Base-by-base conservation (phyloP, 108 stramenopile species). In the Nitzschia palea region DNA sequence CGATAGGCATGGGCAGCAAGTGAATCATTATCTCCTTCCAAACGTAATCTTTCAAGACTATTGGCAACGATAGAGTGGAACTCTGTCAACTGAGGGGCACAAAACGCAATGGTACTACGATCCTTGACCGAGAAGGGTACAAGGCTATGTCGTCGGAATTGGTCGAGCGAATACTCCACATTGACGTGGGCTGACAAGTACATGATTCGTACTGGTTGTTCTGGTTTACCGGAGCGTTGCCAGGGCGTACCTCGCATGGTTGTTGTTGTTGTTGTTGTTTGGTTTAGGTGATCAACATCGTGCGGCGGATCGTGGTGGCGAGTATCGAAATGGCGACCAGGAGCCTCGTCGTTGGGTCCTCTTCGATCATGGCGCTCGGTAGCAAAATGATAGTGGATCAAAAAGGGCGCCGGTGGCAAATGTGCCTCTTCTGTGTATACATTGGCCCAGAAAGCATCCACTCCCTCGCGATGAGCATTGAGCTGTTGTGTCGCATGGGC, bases 371-470 rank as follows among this genome's bases (percentile, higher is more conserved):
- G n/a, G 4, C 47, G 47, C 4, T 10, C 62, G 0, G 82, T 62
- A n/a, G 80, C 78, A 57, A 67, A 83, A 62, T 80, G 83, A 54
- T 89, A 89, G 3, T 84, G 84, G 32, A 89, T 80, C 22, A 78
- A 71, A 73, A 82, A 85, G 30, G 88, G 88, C 15, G 76, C 81
- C 10, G 88, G 88, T 4, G 85, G 85, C 20, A 82, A 75, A 65
- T 80, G 81, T 0, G 68, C 80, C 42, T 84, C 80, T 25, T 61
- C 50, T 3, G 77, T 67, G 36, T 80, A 71, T 40, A 85, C 6
- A 42, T 79, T 51, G 12, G 60, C 78, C 74, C 79, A 74, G 22
- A 58, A 52, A 8, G 74, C 55, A 44, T 81, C 80, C 8, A 77
- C 75, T 23, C 76, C 80, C 37, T 84, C 82, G 17, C 84, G 73